phyloP scores from a whole-genome alignment of 2,329 filamentous ascomycete genomes.

The Didymella pinodella region DNA sequence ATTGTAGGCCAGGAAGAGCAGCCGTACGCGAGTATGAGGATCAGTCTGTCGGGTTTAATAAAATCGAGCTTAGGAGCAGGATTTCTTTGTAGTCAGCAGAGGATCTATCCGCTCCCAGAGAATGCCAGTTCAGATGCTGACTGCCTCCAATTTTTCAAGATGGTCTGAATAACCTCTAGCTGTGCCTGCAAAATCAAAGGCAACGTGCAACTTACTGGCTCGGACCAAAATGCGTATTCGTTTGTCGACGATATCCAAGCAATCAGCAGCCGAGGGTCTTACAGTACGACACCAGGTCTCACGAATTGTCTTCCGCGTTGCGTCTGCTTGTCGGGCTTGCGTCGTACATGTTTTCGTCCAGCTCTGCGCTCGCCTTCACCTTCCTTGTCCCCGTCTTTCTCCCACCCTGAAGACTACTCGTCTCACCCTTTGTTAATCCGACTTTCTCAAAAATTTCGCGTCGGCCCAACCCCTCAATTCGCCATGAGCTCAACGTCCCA shows the following conservation, averaged over 20 bases:
- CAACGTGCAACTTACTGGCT: neutral
- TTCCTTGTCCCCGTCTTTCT: no score
- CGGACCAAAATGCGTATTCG: neutral
- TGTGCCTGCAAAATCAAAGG: no score
- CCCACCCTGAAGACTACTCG: neutral
- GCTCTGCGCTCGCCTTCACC: slow-evolving; percentile 5
- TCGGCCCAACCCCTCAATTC: neutral
- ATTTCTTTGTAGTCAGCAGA: no score
- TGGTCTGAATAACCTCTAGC: no score
- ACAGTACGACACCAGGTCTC: neutral
- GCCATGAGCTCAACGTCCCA: slow-evolving; percentile 28
- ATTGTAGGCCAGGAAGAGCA: slow-evolving; percentile 50
- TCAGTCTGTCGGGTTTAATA: no score
- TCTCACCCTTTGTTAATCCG: neutral
- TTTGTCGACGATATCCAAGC: slow-evolving; percentile 24
- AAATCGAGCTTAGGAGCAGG: no score
- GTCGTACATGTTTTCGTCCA: neutral
- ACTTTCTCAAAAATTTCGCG: neutral
- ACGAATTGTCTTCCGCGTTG: neutral
- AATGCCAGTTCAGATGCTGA: no score
- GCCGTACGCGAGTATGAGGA: slow-evolving; percentile 38
- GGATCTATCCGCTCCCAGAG: no score
- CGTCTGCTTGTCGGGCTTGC: neutral
- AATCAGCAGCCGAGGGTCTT: neutral
- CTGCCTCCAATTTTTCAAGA: no score